Base-by-base conservation (phyloP, 2,329 filamentous ascomycete species). In the Fusarium annulatum region DNA sequence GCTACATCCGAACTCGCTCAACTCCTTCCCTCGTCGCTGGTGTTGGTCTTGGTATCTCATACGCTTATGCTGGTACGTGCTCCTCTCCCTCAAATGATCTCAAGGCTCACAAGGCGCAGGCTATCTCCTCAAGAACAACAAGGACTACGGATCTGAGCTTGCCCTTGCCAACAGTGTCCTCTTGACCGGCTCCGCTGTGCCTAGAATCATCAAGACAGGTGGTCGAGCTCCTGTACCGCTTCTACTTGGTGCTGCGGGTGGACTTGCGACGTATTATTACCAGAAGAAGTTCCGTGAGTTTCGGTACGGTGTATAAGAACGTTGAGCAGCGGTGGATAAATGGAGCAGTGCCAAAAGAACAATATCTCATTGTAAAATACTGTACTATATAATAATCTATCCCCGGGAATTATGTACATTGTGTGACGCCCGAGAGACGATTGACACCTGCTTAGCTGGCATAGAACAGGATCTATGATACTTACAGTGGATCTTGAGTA, bases 251-350 rank as follows among this genome's bases (percentile, higher is more conserved):
- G 78, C 76, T 9, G 78, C 71, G 0, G 83, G 83, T 43, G 77
- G 74, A 36, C 73, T 84, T 19, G 81, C 83, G 3, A 83, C 82
- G 1, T 84, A 71, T 41, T 84, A 84, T 70, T 84, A 84, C 69
- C 80, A 83, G 73, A 83, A 83, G 74, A 84, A 84, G 74, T 80
- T 80, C 59, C 79, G 80, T 34, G 83, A 84, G 65, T 84, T 84
- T 66, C 76, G 76, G 21, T 84, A 77, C n/a, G 82, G 82, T 15
- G 82, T 84, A 5, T 84, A 65, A 76, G 43, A 33, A n/a, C 0
- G 2, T 3, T 33, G 12, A 11, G 10, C 4, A 6, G 16, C 5
- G 9, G 10, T 21, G 3, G 16, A 5, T 6, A 1, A 0, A 7
- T 3, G 5, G n/a, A n/a, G 19, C 5, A 15, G 2, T 4, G 8